These are phyloP conservation scores for Phytophthora crassamura DNA, from an alignment of 352 stramenopile species.

Conservation along the genomic window DNA sequence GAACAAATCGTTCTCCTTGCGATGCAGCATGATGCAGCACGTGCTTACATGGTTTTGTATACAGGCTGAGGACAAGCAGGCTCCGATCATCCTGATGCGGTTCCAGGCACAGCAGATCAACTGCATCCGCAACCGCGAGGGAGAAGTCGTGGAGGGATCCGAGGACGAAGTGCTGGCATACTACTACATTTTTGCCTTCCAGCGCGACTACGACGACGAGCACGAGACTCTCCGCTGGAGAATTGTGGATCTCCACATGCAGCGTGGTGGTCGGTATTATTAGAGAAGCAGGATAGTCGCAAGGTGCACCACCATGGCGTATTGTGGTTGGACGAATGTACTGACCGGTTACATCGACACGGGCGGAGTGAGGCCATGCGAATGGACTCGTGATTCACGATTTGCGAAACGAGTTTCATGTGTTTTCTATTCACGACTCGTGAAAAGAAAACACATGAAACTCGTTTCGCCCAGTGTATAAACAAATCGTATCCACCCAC, in stretches of 20 bases:
- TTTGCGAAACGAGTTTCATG: conserved; percentile 9
- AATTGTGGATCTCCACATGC: conserved; percentile 90
- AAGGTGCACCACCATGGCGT: neutral
- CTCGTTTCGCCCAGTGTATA: conserved; percentile 3
- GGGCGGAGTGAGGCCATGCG: neutral
- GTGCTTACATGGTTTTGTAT: conserved; percentile 17
- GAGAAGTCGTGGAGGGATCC: conserved; percentile 95
- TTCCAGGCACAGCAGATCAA: conserved; percentile 99
- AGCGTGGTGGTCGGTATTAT: conserved; percentile 82
- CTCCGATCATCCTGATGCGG: conserved; percentile 96
- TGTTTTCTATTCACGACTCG: conserved; percentile 37
- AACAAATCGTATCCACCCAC: neutral
- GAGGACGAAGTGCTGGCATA: conserved; percentile 97
- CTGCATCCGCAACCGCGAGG: conserved; percentile 97
- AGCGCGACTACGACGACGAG: conserved; percentile 97
- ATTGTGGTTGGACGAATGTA: neutral
- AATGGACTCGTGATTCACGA: too few relatives aligned
- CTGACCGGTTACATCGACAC: neutral
- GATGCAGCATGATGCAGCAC: neutral
- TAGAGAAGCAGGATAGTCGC: conserved; percentile 42
- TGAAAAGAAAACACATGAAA: conserved; percentile 40
- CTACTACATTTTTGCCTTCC: conserved; percentile 98
- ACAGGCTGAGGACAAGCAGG: conserved; percentile 89
- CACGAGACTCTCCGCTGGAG: conserved; percentile 82
- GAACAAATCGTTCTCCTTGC: neutral